Conservation (phyloP, 2,329 filamentous ascomycete species). For the Sphaerulina populicola region DNA sequence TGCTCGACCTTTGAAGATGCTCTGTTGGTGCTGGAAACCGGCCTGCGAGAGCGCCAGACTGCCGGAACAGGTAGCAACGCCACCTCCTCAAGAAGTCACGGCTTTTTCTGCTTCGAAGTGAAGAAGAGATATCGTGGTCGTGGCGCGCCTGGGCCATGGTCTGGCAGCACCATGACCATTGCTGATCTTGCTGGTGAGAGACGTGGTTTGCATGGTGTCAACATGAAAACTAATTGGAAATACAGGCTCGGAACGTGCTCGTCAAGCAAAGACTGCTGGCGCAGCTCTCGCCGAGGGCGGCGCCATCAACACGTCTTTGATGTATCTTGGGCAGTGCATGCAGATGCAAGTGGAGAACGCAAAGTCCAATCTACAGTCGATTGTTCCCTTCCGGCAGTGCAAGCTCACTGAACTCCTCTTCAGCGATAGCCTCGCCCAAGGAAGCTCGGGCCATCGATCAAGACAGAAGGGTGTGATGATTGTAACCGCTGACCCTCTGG, state of each 20-base stretch:
- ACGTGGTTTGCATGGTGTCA: not conserved
- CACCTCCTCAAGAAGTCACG: conserved; percentile 83
- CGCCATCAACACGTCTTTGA: conserved; percentile 96
- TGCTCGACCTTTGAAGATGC: conserved; percentile 77
- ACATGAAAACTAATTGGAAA: not conserved
- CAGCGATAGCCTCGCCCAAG: conserved; percentile 43
- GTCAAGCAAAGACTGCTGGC: conserved; percentile 88
- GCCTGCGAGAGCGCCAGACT: conserved; percentile 75
- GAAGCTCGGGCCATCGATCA: conserved; percentile 46
- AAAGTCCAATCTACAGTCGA: conserved; percentile 48
- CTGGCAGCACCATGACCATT: conserved; percentile 70
- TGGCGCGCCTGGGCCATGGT: conserved; percentile 55
- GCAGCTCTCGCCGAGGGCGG: conserved; percentile 89
- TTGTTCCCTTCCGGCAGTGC: conserved; percentile 63
- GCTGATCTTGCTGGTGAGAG: conserved; percentile 73
- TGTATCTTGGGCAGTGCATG: conserved; percentile 95
- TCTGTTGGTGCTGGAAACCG: conserved; percentile 80
- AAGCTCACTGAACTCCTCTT: conserved; percentile 48
- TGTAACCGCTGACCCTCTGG: conserved; percentile 83
- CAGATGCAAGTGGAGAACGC: conserved; percentile 84
- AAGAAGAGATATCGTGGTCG: conserved; percentile 60
- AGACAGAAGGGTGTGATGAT: conserved; percentile 93
- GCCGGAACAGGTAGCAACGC: conserved; percentile 90
- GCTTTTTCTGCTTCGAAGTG: conserved; percentile 91
- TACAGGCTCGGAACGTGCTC: conserved; percentile 71